Evolutionary conservation across 768 basidiomycete genomes (phyloP), one percentile per base, ranked within the genome.

Genomic region (Lentinula raphanica): DNA sequence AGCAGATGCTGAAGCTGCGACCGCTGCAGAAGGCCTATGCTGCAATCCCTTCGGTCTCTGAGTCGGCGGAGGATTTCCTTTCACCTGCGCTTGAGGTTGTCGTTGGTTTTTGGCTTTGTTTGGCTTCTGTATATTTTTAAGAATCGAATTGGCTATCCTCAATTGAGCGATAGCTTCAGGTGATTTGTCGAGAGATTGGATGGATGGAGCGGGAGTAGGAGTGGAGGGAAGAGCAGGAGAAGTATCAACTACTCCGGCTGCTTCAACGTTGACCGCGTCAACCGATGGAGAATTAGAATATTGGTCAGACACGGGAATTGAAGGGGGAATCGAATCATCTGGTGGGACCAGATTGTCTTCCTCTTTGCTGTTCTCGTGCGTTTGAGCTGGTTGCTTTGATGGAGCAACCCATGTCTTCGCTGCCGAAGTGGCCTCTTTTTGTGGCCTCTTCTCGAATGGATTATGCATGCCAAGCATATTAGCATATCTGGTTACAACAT

Each of bases 121-220:
- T 5, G 51, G 35, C 23, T 39, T 53, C 27, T 29, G 40, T 9
- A 44, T 28, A 17, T 42, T 39, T 38, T 23, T 31, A 28, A 56
- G 54, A 15, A 56, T 31, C 3, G 39, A 42, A 32, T 46, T 46
- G 28, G 54, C 54, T 19, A 40, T 40, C 32, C 29, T 29, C 15
- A 56, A 15, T 17, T 56, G 54, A 25, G 54, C 54, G 13, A 32
- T 39, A 3, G 54, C 54, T 23, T 56, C 40, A 15, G 40, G 54
- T 25, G 54, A 44, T 13, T 39, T 45, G 28, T 27, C 29, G 17
- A 27, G 42, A 5, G 36, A 6, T 31, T 25, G 12, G 42, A 38
- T n/a, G 8, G 17, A 11, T 15, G 38, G 17, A 42, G 23, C 1
- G 25, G 54, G 17, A 44, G 9, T 29, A 5, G 54, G 54, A 44